A percentile compares a stretch with the other conserved stretches of the same genome.
These are phyloP conservation scores for Alopecurus myosuroides DNA, from an alignment of 176 grass and related monocot species.

Conservation along the genomic window DNA sequence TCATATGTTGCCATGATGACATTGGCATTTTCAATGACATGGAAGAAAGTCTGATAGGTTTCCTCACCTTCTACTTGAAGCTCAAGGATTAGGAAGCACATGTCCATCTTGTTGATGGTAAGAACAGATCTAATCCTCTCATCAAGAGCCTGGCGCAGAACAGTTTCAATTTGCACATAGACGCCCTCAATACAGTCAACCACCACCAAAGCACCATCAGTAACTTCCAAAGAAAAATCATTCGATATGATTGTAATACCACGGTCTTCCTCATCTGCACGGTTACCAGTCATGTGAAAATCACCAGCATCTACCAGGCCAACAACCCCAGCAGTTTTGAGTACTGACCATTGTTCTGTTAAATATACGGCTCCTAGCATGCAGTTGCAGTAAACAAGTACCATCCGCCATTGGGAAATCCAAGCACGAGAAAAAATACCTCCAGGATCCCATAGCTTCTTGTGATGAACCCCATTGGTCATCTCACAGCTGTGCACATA, in stretches of 20 bases:
- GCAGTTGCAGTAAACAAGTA: too few relatives aligned
- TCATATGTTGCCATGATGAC: too few relatives aligned
- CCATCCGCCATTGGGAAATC: too few relatives aligned
- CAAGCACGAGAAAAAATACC: too few relatives aligned
- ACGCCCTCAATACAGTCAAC: too few relatives aligned
- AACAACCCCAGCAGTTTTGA: slow-evolving; percentile 54
- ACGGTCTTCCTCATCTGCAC: slow-evolving; percentile 68
- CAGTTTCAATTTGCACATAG: slow-evolving; percentile 76
- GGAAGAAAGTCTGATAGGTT: slow-evolving; percentile 54
- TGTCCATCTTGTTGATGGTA: slow-evolving; percentile 79
- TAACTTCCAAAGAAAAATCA: slow-evolving; percentile 68
- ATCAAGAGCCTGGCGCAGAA: slow-evolving; percentile 64
- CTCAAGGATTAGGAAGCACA: slow-evolving; percentile 72
- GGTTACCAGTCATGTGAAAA: slow-evolving; percentile 69
- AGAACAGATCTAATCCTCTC: slow-evolving; percentile 83
- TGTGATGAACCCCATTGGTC: too few relatives aligned
- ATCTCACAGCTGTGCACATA: too few relatives aligned
- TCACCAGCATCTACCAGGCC: slow-evolving; percentile 73
- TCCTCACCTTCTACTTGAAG: slow-evolving; percentile 82
- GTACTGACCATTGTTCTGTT: too few relatives aligned
- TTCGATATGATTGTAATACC: slow-evolving; percentile 84
- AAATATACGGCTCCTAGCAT: too few relatives aligned
- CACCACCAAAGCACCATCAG: slow-evolving; percentile 68
- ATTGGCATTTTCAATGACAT: slow-evolving; percentile 73
- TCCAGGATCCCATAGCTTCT: too few relatives aligned